These are phyloP conservation scores for Entomortierella chlamydospora DNA, from an alignment of 192 early-diverging fungal species.

Conservation along the genomic window DNA sequence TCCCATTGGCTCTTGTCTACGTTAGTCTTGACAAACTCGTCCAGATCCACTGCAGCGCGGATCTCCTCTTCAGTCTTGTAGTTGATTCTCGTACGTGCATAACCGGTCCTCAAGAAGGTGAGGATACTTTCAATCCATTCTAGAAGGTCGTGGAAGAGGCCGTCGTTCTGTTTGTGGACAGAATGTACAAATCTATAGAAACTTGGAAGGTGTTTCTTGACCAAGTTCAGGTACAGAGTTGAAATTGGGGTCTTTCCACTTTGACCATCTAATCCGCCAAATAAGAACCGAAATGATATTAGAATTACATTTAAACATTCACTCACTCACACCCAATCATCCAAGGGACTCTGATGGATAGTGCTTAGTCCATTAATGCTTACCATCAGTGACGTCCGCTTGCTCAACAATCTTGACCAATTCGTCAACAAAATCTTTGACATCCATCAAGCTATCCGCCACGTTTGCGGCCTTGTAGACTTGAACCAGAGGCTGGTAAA, in stretches of 20 bases:
- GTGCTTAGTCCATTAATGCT: neutral
- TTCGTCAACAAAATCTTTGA: conserved; percentile 63
- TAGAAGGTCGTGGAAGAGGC: conserved; percentile 62
- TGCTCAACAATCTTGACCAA: conserved; percentile 65
- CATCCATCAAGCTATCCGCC: conserved; percentile 60
- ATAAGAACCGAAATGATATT: too few relatives aligned
- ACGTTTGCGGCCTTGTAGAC: conserved; percentile 70
- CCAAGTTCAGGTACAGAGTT: conserved; percentile 59
- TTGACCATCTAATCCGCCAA: neutral
- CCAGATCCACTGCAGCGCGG: conserved; percentile 23
- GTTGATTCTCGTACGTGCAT: conserved; percentile 43
- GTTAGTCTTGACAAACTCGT: conserved; percentile 42
- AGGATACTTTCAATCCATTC: conserved; percentile 59
- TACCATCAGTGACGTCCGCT: conserved; percentile 41
- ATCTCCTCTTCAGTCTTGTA: conserved; percentile 30
- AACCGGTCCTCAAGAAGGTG: conserved; percentile 53
- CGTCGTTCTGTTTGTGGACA: conserved; percentile 61
- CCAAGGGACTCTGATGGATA: neutral
- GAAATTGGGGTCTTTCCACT: conserved; percentile 35
- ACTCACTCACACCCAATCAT: too few relatives aligned
- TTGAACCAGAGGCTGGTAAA: conserved; percentile 67
- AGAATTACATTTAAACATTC: too few relatives aligned
- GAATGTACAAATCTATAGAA: conserved; percentile 69
- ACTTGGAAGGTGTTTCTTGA: conserved; percentile 59
- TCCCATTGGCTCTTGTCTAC: conserved; percentile 37